Percentiles rank a stretch among this genome's conserved stretches.
phyloP scores from a whole-genome alignment of 192 early-diverging fungal genomes.

The Oehlia diaphana region DNA sequence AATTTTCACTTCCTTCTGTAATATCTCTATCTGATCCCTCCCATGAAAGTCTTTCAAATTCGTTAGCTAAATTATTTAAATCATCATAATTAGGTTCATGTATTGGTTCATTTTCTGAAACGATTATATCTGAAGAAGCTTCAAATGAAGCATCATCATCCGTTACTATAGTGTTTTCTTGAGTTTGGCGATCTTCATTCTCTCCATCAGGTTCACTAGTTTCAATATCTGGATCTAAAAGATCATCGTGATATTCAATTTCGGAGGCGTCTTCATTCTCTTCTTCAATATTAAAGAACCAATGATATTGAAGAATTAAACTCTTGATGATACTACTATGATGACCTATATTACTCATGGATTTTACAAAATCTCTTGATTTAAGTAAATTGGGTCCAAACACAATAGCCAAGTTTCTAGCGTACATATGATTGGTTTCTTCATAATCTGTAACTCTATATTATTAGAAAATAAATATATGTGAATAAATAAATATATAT shows the following conservation, averaged over 20 bases:
- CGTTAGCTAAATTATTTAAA: not conserved
- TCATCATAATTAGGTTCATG: not conserved
- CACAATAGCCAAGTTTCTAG: conserved; percentile 89
- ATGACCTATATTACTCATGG: conserved; percentile 75
- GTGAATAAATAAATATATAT: too few species aligned
- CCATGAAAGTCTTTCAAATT: not conserved
- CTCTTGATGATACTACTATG: conserved; percentile 72
- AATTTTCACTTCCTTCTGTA: not conserved
- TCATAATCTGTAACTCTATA: conserved; percentile 70
- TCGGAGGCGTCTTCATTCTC: conserved; percentile 37
- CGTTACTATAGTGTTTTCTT: not conserved
- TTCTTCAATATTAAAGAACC: conserved; percentile 71
- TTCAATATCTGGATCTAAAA: conserved; percentile 1
- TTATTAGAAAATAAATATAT: not conserved
- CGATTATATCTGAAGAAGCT: too few species aligned
- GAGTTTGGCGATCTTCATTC: not conserved
- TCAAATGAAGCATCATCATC: conserved; percentile 7
- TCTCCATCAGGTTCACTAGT: not conserved
- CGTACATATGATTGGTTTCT: conserved; percentile 86
- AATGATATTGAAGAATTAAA: conserved; percentile 76
- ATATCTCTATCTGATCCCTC: not conserved
- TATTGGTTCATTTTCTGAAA: not conserved
- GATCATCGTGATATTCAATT: conserved; percentile 4
- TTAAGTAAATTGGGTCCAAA: conserved; percentile 91
- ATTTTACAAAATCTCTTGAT: conserved; percentile 56